A percentile compares a stretch with the other conserved stretches of the same genome.
Conservation (phyloP, 2,329 filamentous ascomycete genomes). For the Cyphellophora attinorum region DNA sequence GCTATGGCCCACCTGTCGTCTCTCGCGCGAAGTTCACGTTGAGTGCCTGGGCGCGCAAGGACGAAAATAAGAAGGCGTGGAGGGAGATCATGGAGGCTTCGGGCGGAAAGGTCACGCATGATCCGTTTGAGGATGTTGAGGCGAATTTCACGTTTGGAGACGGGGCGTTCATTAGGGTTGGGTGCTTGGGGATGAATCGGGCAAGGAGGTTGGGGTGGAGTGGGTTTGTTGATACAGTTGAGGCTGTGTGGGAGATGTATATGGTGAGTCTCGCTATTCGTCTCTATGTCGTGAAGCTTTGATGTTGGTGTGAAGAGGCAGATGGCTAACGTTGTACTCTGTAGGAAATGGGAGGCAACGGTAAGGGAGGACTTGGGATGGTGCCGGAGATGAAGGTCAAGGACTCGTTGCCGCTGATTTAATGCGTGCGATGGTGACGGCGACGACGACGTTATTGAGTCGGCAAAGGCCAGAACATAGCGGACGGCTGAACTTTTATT, state of each 20-base stretch:
- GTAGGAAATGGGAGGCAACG: conserved; percentile 1
- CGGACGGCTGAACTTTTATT: no score
- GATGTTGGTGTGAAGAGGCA: no score
- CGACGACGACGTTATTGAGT: background rate
- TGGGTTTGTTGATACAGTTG: conserved; percentile 20
- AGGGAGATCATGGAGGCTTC: conserved; percentile 33
- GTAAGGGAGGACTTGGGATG: conserved; percentile 15
- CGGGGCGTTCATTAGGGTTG: conserved; percentile 11
- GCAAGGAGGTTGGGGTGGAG: conserved; percentile 18
- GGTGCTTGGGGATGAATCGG: conserved; percentile 16
- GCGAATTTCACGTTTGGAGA: conserved; percentile 18
- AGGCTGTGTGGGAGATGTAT: conserved; percentile 19
- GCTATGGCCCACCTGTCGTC: conserved; percentile 34
- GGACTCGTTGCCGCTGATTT: conserved; percentile 15
- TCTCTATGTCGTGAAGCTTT: no score
- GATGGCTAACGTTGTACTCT: no score
- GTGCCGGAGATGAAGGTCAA: conserved; percentile 18
- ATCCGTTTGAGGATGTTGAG: conserved; percentile 18
- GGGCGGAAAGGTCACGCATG: conserved; percentile 23
- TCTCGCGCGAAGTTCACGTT: conserved; percentile 32
- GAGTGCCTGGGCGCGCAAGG: conserved; percentile 35
- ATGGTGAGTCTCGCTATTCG: conserved; percentile 9
- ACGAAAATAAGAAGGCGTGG: conserved; percentile 37
- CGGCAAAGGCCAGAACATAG: no score
- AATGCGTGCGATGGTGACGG: background rate